These are phyloP conservation scores for Didymella exigua DNA, from an alignment of 2,329 filamentous ascomycete species.

Conservation along the genomic window DNA sequence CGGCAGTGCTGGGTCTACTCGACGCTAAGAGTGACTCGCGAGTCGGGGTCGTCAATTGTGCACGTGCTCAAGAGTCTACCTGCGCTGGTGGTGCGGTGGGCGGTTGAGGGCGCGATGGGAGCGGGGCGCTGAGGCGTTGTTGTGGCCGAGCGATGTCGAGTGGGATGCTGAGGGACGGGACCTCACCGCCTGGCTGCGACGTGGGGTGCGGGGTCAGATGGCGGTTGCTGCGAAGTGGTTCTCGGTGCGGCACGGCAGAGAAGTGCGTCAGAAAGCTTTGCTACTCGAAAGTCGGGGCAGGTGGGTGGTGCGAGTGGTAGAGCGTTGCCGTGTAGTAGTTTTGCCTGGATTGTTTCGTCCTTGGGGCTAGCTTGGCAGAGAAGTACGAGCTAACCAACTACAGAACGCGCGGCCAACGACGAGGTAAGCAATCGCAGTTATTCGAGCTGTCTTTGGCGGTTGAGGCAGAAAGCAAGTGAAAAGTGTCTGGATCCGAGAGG, in stretches of 20 bases:
- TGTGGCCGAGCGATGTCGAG: constrained; percentile 44
- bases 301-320: constrained; percentile 35
- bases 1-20: constrained; percentile 43
- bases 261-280: constrained; percentile 26
- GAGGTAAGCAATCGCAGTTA: constrained; percentile 9
- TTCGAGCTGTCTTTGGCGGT: background rate
- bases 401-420: constrained; percentile 26
- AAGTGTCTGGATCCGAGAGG: constrained; percentile 1
- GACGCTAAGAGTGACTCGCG: constrained; percentile 36
- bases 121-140: constrained; percentile 43
- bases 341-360: constrained; percentile 32
- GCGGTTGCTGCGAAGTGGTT: constrained; percentile 17
- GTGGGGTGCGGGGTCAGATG: constrained; percentile 24
- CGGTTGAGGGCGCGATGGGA: constrained; percentile 38
- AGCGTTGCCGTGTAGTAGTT: constrained; percentile 36
- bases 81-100: constrained; percentile 38
- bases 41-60: constrained; percentile 37
- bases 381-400: constrained; percentile 23
- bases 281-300: constrained; percentile 27
- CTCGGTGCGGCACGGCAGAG: constrained; percentile 32
- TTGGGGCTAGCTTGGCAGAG: constrained; percentile 25
- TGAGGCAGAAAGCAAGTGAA: constrained; percentile 3
- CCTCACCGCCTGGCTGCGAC: constrained; percentile 47
- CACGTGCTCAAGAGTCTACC: constrained; percentile 31
- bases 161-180: constrained; percentile 39